A percentile compares a stretch with the other conserved stretches of the same genome.
phyloP scores from a whole-genome alignment of 2,329 filamentous ascomycete species.

The Pseudogymnoascus sp. region DNA sequence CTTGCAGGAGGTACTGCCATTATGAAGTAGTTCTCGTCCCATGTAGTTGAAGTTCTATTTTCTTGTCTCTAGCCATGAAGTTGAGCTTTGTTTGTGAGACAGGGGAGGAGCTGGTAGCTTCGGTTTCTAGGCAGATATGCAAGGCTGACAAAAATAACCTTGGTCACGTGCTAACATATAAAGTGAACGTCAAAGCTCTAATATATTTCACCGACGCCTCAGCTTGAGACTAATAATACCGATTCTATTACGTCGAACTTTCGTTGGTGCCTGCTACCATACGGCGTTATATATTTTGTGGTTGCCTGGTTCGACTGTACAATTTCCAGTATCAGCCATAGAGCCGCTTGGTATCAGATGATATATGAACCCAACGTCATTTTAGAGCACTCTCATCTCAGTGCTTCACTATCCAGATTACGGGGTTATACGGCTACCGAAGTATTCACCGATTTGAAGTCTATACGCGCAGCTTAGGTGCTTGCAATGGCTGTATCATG shows the following conservation, averaged over 20 bases:
- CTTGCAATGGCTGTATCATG: conserved; percentile 5
- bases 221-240: background rate
- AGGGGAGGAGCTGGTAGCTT: background rate
- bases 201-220: background rate
- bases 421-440: background rate
- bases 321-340: background rate
- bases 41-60: background rate
- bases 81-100: background rate
- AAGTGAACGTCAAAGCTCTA: conserved; percentile 6
- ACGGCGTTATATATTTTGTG: background rate
- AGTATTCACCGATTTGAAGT: background rate
- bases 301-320: background rate
- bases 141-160: conserved; percentile 15
- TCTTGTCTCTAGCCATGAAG: background rate
- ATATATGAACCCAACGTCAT: background rate
- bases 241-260: background rate
- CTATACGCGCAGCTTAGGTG: background rate
- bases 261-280: background rate
- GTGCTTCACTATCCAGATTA: background rate
- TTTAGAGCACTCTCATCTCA: background rate
- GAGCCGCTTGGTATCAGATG: background rate
- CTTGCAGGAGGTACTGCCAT: conserved; percentile 8
- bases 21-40: background rate
- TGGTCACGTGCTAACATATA: background rate
- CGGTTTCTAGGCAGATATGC: conserved; percentile 12